phyloP scores from a whole-genome alignment of 345 rosid species.

The Eutrema heterophyllum region DNA sequence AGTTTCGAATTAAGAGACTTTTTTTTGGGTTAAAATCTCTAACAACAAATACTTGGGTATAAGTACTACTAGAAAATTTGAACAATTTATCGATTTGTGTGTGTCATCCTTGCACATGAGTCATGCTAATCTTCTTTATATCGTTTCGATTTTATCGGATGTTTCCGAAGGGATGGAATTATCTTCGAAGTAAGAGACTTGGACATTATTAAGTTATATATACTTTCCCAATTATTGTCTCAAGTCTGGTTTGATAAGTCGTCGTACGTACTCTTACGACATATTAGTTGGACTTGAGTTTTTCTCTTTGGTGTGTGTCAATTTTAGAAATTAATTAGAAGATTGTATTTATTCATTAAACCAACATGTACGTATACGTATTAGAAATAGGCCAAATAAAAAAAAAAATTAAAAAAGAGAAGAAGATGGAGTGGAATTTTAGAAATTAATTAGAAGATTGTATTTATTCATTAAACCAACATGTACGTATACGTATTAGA shows the following conservation, averaged over 20 bases:
- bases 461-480: background rate
- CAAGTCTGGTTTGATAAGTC: conserved; percentile 4
- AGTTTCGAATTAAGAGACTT: background rate
- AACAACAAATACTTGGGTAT: no score
- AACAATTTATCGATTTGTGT: no score
- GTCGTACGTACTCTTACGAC: conserved; percentile 13
- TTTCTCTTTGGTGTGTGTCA: background rate
- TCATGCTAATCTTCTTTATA: no score
- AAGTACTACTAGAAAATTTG: no score
- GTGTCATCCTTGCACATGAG: no score
- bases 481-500: conserved; percentile 18
- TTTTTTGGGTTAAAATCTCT: no score
- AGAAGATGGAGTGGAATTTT: no score
- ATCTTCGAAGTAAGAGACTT: background rate
- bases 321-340: background rate
- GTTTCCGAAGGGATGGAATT: no score
- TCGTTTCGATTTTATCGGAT: no score
- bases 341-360: background rate
- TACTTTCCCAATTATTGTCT: conserved; percentile 3
- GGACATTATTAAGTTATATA: background rate
- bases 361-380: conserved; percentile 22
- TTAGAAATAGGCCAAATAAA: background rate
- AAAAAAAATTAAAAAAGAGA: background rate
- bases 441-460: background rate
- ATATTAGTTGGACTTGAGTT: conserved; percentile 30